phyloP scores from a whole-genome alignment of 495 filamentous ascomycete genomes.

The Pyrenopolyporus hunteri region DNA sequence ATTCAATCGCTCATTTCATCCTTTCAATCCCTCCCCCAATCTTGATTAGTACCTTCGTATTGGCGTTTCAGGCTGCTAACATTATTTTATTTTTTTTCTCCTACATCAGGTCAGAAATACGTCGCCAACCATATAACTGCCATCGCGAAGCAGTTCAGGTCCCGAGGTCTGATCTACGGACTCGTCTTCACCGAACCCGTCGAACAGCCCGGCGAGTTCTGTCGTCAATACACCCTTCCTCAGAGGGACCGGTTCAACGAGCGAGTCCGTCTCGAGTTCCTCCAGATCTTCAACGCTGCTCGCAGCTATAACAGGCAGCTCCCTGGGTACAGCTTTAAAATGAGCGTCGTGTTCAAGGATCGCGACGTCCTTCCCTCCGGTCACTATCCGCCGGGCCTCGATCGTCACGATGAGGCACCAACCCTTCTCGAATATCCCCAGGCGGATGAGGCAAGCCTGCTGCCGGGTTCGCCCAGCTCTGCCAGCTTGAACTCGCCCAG shows the following conservation, averaged over 20 bases:
- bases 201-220: conserved; percentile 13
- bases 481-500: conserved; percentile 12
- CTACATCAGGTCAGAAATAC: conserved; percentile 10
- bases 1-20: not conserved
- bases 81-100: not conserved
- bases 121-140: conserved; percentile 19
- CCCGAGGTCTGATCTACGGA: conserved; percentile 12
- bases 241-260: conserved; percentile 30
- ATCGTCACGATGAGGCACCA: conserved; percentile 9
- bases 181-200: not conserved
- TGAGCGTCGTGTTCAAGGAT: conserved; percentile 52
- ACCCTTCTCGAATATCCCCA: too few species aligned
- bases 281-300: conserved; percentile 29
- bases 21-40: not conserved
- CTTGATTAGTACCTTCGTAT: not conserved
- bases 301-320: conserved; percentile 27
- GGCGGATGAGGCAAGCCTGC: conserved; percentile 21
- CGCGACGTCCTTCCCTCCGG: conserved; percentile 46
- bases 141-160: conserved; percentile 16
- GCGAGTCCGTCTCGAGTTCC: conserved; percentile 23
- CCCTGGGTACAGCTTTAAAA: conserved; percentile 36
- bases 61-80: conserved; percentile 11
- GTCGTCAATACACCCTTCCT: conserved; percentile 31
- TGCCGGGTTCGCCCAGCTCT: conserved; percentile 26
- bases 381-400: conserved; percentile 42